These are phyloP conservation scores for Phytophthora nicotianae DNA, from an alignment of 352 stramenopile species.

Conservation along the genomic window DNA sequence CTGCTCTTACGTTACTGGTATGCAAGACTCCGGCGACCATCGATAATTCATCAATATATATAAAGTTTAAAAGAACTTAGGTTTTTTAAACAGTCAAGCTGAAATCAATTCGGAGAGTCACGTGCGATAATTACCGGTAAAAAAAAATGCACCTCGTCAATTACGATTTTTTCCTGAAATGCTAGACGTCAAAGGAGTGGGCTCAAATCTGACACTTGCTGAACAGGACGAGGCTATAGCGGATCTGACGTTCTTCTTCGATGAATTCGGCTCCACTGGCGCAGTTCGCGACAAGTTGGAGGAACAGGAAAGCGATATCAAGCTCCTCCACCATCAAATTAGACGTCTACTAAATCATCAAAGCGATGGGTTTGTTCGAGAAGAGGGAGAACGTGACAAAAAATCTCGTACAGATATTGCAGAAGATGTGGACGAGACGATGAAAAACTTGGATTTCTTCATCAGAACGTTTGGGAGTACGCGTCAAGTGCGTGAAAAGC, in stretches of 20 bases:
- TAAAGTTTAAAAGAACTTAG: too few species aligned
- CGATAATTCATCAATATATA: too few species aligned
- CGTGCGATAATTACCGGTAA: not conserved
- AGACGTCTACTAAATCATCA: not conserved
- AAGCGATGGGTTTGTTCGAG: not conserved
- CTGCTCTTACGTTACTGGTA: too few species aligned
- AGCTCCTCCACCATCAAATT: not conserved
- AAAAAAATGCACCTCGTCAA: not conserved
- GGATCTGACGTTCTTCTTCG: constrained; percentile 19
- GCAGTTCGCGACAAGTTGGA: constrained; percentile 4
- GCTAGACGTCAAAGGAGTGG: constrained; percentile 3
- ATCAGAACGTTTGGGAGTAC: not conserved
- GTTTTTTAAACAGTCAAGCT: too few species aligned
- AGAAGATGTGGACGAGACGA: not conserved
- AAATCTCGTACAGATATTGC: not conserved
- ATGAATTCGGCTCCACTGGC: constrained; percentile 16
- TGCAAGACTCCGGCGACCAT: too few species aligned
- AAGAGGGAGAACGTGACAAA: not conserved
- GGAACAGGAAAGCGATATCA: constrained; percentile 1
- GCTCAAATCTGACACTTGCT: constrained; percentile 1
- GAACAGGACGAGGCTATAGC: constrained; percentile 9
- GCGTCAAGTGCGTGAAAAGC: not conserved
- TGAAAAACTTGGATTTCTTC: constrained; percentile 7
- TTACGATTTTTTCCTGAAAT: not conserved
- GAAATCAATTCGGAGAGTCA: not conserved